A percentile compares a stretch with the other conserved stretches of the same genome.
Evolutionary conservation across 2,329 filamentous ascomycete genomes (phyloP).

Genomic region (Arthroderma sp.): DNA sequence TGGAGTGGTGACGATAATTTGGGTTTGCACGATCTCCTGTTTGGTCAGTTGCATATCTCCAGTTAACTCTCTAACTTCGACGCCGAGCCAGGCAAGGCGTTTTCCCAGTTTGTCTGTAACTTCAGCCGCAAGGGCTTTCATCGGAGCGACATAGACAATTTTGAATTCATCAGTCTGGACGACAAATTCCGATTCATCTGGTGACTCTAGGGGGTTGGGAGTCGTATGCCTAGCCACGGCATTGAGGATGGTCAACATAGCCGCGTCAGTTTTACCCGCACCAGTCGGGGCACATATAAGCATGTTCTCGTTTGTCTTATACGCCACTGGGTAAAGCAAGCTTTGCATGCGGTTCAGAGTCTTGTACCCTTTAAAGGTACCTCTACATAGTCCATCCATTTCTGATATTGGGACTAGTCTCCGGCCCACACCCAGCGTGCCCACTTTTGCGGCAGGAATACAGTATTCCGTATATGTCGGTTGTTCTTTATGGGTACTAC

Average conservation of each 20-base stretch:
- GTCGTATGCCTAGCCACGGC: slow-evolving; percentile 72
- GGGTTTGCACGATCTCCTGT: slow-evolving; percentile 84
- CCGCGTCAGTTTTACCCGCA: slow-evolving; percentile 96
- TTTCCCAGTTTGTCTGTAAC: slow-evolving; percentile 90
- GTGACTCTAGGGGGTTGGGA: slow-evolving; percentile 66
- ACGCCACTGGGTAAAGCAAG: slow-evolving; percentile 85
- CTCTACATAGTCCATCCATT: slow-evolving; percentile 75
- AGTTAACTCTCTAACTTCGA: slow-evolving; percentile 85
- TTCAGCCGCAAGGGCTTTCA: slow-evolving; percentile 96
- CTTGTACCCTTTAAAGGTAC: slow-evolving; percentile 92
- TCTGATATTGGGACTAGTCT: slow-evolving; percentile 66
- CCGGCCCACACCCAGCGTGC: slow-evolving; percentile 56
- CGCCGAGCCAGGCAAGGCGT: slow-evolving; percentile 81
- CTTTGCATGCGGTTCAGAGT: slow-evolving; percentile 96
- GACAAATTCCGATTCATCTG: slow-evolving; percentile 60
- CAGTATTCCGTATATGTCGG: slow-evolving; percentile 79
- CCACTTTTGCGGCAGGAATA: slow-evolving; percentile 71
- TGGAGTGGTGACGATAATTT: slow-evolving; percentile 96
- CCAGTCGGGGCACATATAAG: slow-evolving; percentile 94
- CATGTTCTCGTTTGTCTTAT: slow-evolving; percentile 96
- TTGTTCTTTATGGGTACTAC: slow-evolving; percentile 57
- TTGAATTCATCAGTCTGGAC: slow-evolving; percentile 87
- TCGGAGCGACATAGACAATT: slow-evolving; percentile 95
- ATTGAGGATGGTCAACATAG: slow-evolving; percentile 90
- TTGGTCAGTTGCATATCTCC: slow-evolving; percentile 99